Conservation (phyloP, 345 rosid genomes). For the Moringa oleifera region DNA sequence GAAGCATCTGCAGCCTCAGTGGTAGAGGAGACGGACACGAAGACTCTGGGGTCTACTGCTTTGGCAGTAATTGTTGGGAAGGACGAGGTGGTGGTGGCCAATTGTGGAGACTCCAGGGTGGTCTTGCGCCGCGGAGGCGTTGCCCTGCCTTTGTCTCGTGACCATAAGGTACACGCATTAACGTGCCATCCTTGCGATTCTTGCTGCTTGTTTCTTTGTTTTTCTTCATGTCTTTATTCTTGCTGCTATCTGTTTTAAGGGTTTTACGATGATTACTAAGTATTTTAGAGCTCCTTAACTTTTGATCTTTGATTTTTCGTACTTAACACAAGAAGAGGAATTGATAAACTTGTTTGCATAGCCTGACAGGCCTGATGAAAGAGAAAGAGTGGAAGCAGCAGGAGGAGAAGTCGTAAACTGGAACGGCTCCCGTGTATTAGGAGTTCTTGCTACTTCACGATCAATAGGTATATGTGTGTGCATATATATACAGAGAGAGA, state of each 20-base stretch:
- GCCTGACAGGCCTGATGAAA: conserved; percentile 60
- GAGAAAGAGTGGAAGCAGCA: conserved; percentile 47
- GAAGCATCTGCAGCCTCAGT: neutral
- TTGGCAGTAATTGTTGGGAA: conserved; percentile 31
- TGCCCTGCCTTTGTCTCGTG: conserved; percentile 25
- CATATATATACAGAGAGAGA: too few relatives aligned
- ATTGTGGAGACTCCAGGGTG: conserved; percentile 37
- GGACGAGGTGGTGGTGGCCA: conserved; percentile 27
- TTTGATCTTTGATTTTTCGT: too few relatives aligned
- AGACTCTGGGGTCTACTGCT: conserved; percentile 34
- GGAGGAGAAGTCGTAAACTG: conserved; percentile 64
- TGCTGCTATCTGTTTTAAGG: too few relatives aligned
- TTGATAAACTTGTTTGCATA: conserved; percentile 14
- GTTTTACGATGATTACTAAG: too few relatives aligned
- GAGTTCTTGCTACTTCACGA: conserved; percentile 70
- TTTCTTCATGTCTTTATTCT: too few relatives aligned
- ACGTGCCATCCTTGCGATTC: too few relatives aligned
- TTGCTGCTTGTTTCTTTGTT: neutral
- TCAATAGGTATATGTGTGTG: conserved; percentile 42
- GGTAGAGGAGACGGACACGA: neutral
- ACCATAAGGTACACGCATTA: conserved; percentile 36
- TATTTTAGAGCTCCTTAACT: too few relatives aligned
- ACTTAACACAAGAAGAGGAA: neutral
- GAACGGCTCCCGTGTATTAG: conserved; percentile 51
- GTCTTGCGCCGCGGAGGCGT: conserved; percentile 24